These are phyloP conservation scores for Kluyveromyces sp. DNA, from an alignment of 1,139 yeast species.

Conservation along the genomic window DNA sequence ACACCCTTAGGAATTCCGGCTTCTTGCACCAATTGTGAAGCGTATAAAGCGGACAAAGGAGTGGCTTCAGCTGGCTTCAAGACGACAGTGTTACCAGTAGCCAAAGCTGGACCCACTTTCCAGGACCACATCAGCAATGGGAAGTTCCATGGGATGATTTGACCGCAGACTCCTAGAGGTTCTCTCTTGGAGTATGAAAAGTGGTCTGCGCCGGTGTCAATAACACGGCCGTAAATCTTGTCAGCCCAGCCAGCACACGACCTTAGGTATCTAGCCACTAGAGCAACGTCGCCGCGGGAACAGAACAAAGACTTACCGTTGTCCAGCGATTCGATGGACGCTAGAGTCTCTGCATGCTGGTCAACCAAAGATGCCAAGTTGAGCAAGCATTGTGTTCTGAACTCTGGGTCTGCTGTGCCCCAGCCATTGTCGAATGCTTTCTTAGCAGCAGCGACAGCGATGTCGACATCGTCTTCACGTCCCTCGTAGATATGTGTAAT, in stretches of 20 bases:
- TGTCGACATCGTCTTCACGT: conserved; percentile 41
- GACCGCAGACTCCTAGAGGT: conserved; percentile 66
- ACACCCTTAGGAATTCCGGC: conserved; percentile 83
- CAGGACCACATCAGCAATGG: conserved; percentile 75
- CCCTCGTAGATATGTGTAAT: conserved; percentile 42
- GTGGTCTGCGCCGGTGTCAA: conserved; percentile 50
- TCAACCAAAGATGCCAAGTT: conserved; percentile 59
- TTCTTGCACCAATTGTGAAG: conserved; percentile 53
- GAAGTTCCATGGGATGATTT: conserved; percentile 85
- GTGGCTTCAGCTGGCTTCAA: conserved; percentile 80
- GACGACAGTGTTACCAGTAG: conserved; percentile 75
- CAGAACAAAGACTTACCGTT: conserved; percentile 62
- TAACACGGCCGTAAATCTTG: conserved; percentile 56
- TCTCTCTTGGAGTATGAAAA: conserved; percentile 44
- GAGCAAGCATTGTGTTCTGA: conserved; percentile 47
- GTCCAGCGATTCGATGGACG: conserved; percentile 65
- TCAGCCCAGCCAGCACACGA: conserved; percentile 78
- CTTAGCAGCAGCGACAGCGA: conserved; percentile 42
- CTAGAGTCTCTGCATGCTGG: conserved; percentile 42
- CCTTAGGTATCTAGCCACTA: conserved; percentile 50
- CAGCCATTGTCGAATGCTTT: conserved; percentile 38
- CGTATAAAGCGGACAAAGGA: conserved; percentile 68
- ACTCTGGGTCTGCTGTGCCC: conserved; percentile 40
- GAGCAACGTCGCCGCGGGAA: conserved; percentile 49
- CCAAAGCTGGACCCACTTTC: conserved; percentile 77